Evolutionary conservation across 2,329 filamentous ascomycete species (phyloP), one percentile per base, ranked within the genome.

Genomic region (Botrytis fragariae): DNA sequence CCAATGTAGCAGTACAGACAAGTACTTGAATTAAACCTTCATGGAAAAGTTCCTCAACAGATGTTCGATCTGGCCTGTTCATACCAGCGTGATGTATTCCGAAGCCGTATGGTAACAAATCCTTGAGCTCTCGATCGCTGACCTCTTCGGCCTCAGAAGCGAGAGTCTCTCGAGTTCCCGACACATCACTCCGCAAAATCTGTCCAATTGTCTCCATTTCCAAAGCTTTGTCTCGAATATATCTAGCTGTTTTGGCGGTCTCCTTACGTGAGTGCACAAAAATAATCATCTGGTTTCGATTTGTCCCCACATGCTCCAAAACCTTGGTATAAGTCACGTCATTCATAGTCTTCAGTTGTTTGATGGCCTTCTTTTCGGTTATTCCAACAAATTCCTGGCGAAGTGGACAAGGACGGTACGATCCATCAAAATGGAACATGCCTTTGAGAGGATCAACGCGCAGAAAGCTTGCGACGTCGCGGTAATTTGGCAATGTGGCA

Each of bases 231-330:
- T 99, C 97, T 76, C 95, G 90, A 79, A 99, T 95, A 81, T 97
- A 97, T 80, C 93, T 94, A 37, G 95, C 96, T 4, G 97, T 99
- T 84, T 99, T 99, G 14, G 95, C 94, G 0, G 97, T 99, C 83
- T 99, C 97, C 81, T 99, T 99, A 79, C 96, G 89, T 51, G 97
- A 99, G 82, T 99, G 97, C 9, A 99, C 96, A 80, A 99, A 99
- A 74, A 99, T 97, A 57, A 99, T 89, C 95, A 99, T 98, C 82
- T 99, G 96, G 79, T 99, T 97, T 76, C 93, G 90, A 80, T 97
- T 92, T 74, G 92, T 91, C 10, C 96, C 96, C 44, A 98, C 95
- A 81, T 98, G 95, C 82, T 99, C 96, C 72, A 99, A 89, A 42
- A 98, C 95, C 83, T 99, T 99, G 76, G 91, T 97, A 83, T 99